These are phyloP conservation scores for Raddia distichophylla DNA, from an alignment of 176 grass and related monocot genomes.

Conservation along the genomic window DNA sequence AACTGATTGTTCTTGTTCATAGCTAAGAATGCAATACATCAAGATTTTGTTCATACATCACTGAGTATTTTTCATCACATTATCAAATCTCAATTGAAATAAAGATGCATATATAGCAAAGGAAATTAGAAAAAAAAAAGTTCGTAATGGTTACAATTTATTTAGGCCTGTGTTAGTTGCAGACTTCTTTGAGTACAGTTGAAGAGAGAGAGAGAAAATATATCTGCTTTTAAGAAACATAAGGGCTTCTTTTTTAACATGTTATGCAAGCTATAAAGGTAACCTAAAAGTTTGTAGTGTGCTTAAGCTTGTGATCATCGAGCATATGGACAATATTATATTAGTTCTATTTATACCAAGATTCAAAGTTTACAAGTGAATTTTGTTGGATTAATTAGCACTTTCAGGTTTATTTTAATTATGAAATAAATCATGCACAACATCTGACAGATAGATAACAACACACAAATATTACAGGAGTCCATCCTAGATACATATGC, in stretches of 20 bases:
- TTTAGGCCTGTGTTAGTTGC: background rate
- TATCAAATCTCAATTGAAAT: background rate
- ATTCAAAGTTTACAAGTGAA: background rate
- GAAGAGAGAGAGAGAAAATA: background rate
- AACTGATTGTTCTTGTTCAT: background rate
- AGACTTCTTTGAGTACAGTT: background rate
- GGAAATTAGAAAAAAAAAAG: background rate
- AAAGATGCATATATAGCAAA: background rate
- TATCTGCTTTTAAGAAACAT: slow-evolving; percentile 6
- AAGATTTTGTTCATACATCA: background rate
- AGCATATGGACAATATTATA: background rate
- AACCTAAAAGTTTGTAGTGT: background rate
- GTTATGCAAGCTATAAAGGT: background rate
- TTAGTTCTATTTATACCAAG: background rate
- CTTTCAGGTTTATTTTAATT: too few species aligned
- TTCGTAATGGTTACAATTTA: background rate
- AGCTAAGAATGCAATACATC: background rate
- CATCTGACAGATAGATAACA: too few species aligned
- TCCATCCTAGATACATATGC: too few species aligned
- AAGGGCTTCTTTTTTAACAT: background rate
- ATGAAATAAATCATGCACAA: too few species aligned
- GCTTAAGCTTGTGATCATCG: background rate
- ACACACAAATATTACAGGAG: too few species aligned
- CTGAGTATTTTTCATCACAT: background rate
- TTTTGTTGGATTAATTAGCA: too few species aligned